A percentile compares a stretch with the other conserved stretches of the same genome.
Conservation (phyloP, 2,329 filamentous ascomycete genomes). For the Cladosporium colombiae region DNA sequence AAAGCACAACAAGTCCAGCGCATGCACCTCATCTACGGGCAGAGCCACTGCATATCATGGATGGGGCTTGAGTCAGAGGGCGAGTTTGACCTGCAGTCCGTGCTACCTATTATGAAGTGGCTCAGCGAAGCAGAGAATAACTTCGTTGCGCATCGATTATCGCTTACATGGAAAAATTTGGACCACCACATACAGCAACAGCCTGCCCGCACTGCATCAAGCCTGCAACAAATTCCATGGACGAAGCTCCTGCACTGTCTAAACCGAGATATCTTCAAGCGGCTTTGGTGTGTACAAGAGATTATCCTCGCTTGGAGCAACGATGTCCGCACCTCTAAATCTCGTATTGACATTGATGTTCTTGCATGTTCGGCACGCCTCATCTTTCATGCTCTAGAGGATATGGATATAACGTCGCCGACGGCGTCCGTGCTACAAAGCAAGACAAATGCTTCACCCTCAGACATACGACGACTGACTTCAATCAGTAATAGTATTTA, state of each 20-base stretch:
- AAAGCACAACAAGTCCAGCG: conserved; percentile 14
- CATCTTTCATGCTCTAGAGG: not conserved
- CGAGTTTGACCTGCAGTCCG: not conserved
- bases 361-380: not conserved
- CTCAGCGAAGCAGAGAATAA: not conserved
- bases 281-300: not conserved
- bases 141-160: not conserved
- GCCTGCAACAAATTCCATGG: not conserved
- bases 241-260: not conserved
- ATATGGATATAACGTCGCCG: not conserved
- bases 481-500: not conserved
- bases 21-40: conserved; percentile 11
- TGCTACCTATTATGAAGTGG: not conserved
- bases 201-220: not conserved
- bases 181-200: not conserved
- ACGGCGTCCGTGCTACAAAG: not conserved
- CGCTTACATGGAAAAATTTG: not conserved
- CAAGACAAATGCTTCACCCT: not conserved
- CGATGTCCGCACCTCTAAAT: not conserved
- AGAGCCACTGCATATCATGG: not conserved
- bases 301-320: not conserved
- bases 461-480: not conserved
- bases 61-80: not conserved
- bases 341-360: not conserved
- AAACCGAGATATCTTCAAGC: not conserved